Conservation (phyloP, 2,329 filamentous ascomycete species). For the Myriosclerotinia duriaeana region DNA sequence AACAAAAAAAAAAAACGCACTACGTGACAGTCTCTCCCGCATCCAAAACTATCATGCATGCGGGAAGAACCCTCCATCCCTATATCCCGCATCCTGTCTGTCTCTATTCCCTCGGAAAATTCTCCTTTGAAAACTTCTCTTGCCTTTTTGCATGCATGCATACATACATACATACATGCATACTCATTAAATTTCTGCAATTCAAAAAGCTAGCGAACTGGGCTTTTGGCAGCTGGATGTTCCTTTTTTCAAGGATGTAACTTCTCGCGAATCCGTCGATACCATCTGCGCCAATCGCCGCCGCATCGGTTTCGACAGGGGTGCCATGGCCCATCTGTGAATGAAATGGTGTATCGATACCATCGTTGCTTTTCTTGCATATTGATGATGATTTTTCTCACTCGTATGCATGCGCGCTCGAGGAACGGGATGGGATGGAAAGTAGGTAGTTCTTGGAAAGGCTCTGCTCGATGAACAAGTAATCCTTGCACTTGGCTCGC, state of each 20-base stretch:
- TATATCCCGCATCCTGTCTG: neutral
- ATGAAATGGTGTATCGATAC: neutral
- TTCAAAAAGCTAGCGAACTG: neutral
- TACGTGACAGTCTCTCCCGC: neutral
- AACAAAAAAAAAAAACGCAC: neutral
- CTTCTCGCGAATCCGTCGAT: neutral
- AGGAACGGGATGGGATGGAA: neutral
- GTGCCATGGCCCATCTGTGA: too few species aligned
- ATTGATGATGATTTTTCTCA: neutral
- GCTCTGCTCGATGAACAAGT: neutral
- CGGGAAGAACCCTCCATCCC: neutral
- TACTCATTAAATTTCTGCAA: neutral
- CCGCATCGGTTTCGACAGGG: neutral
- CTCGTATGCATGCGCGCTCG: neutral
- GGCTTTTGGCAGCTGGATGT: neutral
- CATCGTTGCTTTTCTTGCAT: neutral
- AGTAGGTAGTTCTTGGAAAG: neutral
- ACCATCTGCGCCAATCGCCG: neutral
- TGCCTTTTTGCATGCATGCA: too few species aligned
- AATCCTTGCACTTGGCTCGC: neutral
- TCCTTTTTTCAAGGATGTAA: neutral
- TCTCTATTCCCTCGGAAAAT: neutral
- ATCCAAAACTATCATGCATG: neutral
- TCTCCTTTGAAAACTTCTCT: neutral
- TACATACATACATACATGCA: too few species aligned